Conservation (phyloP, 2,329 filamentous ascomycete genomes). For the Malbranchea zuffiana region DNA sequence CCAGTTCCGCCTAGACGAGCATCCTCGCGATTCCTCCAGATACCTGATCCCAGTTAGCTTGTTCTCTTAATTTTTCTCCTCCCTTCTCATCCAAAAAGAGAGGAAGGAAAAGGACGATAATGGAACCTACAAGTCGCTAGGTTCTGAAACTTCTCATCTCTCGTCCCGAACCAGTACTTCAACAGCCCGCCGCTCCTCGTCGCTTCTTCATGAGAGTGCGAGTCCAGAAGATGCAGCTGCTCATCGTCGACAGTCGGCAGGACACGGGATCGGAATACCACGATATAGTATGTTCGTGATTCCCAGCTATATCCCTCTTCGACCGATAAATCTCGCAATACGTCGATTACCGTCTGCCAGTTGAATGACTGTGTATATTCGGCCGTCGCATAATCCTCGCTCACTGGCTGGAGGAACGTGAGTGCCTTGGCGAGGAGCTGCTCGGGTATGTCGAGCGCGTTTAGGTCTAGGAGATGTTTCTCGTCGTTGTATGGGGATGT, state of each 20-base stretch:
- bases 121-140: conserved; percentile 66
- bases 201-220: conserved; percentile 69
- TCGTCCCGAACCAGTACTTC: conserved; percentile 86
- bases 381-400: conserved; percentile 64
- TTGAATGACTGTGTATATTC: conserved; percentile 67
- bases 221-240: conserved; percentile 62
- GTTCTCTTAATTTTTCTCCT: background rate
- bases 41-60: conserved; percentile 44
- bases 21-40: conserved; percentile 51
- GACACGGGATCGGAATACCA: conserved; percentile 69
- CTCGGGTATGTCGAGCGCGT: conserved; percentile 53
- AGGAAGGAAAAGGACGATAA: too few species aligned
- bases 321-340: conserved; percentile 44
- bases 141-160: conserved; percentile 60
- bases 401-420: conserved; percentile 49
- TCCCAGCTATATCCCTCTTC: conserved; percentile 46
- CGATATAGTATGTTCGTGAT: conserved; percentile 63
- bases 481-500: conserved; percentile 65
- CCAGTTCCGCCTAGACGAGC: conserved; percentile 49
- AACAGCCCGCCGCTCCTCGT: conserved; percentile 67
- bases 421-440: conserved; percentile 63
- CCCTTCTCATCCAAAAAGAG: background rate
- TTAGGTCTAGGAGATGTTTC: conserved; percentile 62
- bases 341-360: conserved; percentile 53
- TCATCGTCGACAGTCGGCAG: conserved; percentile 55